Evolutionary conservation across 352 stramenopile genomes (phyloP).

Genomic region (Globisporangium nagaii): DNA sequence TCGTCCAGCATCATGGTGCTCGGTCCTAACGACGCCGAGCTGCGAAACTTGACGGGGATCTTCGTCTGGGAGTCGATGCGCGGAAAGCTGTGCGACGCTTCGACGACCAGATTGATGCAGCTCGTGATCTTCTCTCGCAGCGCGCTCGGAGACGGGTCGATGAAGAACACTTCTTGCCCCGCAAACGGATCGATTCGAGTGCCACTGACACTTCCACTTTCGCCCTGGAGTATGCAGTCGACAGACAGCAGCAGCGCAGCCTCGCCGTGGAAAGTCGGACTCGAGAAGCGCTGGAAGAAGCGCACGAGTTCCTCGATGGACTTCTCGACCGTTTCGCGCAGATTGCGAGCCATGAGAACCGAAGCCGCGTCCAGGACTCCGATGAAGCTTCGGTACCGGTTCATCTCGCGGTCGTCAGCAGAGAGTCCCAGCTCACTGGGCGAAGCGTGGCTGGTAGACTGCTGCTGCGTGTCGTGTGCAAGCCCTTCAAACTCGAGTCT

Average conservation of each 20-base stretch:
- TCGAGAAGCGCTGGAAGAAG: conserved; percentile 77
- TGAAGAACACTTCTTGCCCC: conserved; percentile 38
- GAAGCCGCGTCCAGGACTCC: conserved; percentile 76
- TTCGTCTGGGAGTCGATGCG: conserved; percentile 83
- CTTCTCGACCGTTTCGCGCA: conserved; percentile 81
- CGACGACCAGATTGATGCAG: conserved; percentile 68
- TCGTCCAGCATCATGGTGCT: conserved; percentile 81
- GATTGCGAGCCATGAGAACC: conserved; percentile 88
- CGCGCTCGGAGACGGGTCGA: conserved; percentile 47
- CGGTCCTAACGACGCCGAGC: conserved; percentile 59
- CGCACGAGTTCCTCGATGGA: conserved; percentile 66
- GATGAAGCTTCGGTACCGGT: conserved; percentile 46
- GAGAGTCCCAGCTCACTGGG: background rate
- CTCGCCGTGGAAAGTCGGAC: conserved; percentile 39
- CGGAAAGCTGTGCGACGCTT: conserved; percentile 84
- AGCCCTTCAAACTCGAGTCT: conserved; percentile 58
- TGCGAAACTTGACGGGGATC: conserved; percentile 57
- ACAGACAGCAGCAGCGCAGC: conserved; percentile 58
- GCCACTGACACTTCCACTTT: too few species aligned
- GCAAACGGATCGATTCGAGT: conserved; percentile 4
- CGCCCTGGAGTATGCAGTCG: conserved; percentile 24
- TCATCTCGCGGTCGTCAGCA: conserved; percentile 35
- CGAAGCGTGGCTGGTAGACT: background rate
- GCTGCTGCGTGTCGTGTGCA: background rate
- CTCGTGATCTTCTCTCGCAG: conserved; percentile 60